phyloP scores from a whole-genome alignment of 2,329 filamentous ascomycete species.

The Fusarium dimerum region DNA sequence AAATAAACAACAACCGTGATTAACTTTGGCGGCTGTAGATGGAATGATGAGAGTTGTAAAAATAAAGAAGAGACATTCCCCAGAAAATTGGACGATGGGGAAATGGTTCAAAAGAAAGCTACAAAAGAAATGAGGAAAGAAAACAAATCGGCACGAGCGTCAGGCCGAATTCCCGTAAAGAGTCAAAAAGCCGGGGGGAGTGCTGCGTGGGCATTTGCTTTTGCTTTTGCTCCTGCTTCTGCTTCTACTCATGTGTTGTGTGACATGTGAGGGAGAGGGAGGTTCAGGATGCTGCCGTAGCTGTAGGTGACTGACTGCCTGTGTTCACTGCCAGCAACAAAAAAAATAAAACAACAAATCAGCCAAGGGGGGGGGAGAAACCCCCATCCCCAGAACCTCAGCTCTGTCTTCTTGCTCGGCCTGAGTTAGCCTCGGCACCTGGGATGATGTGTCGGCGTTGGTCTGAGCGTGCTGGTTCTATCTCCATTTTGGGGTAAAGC shows the following conservation, averaged over 20 bases:
- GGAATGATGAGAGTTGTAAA: neutral
- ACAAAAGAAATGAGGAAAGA: slow-evolving; percentile 12
- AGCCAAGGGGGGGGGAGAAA: no score
- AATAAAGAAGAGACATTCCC: no score
- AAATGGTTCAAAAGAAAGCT: slow-evolving; percentile 7
- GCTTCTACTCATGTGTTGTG: neutral
- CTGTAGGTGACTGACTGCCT: no score
- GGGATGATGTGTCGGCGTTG: neutral
- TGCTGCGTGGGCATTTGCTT: no score
- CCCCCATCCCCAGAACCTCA: no score
- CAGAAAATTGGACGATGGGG: neutral
- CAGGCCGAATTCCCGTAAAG: slow-evolving; percentile 20
- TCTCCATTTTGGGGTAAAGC: no score
- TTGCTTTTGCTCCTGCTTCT: no score
- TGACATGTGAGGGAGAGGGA: neutral
- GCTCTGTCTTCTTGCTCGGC: neutral
- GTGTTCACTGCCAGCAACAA: no score
- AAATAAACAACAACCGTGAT: slow-evolving; percentile 24
- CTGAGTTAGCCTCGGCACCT: neutral
- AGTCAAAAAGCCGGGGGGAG: slow-evolving; percentile 20
- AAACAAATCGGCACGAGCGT: slow-evolving; percentile 27
- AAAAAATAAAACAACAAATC: neutral
- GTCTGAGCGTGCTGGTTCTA: neutral
- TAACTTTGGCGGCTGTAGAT: slow-evolving; percentile 13
- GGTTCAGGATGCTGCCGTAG: no score